Evolutionary conservation across 2,329 filamentous ascomycete genomes (phyloP).

Genomic region (Teratosphaeria destructans): DNA sequence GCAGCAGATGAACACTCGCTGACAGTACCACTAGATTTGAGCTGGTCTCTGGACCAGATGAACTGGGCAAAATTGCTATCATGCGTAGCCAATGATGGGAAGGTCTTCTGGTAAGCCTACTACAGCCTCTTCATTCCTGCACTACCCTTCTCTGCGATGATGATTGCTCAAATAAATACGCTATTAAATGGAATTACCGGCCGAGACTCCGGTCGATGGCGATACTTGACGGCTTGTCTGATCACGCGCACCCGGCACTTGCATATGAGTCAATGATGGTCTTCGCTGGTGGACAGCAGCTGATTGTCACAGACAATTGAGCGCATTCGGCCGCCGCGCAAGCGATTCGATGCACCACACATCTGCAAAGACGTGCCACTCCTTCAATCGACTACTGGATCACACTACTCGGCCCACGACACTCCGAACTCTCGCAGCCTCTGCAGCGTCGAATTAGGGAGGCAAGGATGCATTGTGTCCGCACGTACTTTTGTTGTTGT

Average conservation of each 20-base stretch:
- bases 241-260: background rate
- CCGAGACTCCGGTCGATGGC: conserved; percentile 4
- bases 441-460: background rate
- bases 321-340: background rate
- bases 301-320: background rate
- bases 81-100: background rate
- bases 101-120: background rate
- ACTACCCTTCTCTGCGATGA: background rate
- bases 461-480: background rate
- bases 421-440: too few relatives aligned
- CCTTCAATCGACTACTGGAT: background rate
- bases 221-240: conserved; percentile 3
- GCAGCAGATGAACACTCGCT: background rate
- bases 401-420: background rate
- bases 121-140: background rate
- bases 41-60: background rate
- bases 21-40: background rate
- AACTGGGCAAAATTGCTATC: background rate
- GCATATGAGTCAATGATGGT: background rate
- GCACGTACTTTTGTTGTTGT: background rate
- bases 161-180: conserved; percentile 5
- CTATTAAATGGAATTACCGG: conserved; percentile 7
- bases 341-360: too few relatives aligned
- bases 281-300: background rate
- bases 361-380: background rate